Conservation (phyloP, 2,329 filamentous ascomycete genomes). For the Dactylellina cionopaga region DNA sequence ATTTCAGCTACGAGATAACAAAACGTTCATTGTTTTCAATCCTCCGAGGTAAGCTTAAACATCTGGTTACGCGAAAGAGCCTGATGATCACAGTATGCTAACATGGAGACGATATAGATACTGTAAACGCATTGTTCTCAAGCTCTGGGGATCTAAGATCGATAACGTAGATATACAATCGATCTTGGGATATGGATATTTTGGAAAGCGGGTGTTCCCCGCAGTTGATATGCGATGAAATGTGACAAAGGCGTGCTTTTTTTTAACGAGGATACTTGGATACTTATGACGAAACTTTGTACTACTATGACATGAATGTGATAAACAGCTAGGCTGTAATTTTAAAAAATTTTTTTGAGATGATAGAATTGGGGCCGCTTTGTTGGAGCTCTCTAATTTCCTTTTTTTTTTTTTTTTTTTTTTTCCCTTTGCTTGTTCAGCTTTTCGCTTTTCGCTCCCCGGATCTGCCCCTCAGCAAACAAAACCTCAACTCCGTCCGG, state of each 20-base stretch:
- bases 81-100: background rate
- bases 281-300: too few relatives aligned
- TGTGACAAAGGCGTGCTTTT: background rate
- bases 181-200: slow-evolving; percentile 43
- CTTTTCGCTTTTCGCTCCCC: slow-evolving; percentile 10
- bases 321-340: too few relatives aligned
- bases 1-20: slow-evolving; percentile 46
- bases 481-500: slow-evolving; percentile 21
- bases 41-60: slow-evolving; percentile 36
- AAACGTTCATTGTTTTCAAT: slow-evolving; percentile 41
- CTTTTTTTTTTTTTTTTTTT: background rate
- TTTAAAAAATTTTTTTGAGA: background rate
- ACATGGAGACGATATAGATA: slow-evolving; percentile 21
- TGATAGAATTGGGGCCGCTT: background rate
- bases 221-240: slow-evolving; percentile 46
- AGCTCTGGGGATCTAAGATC: slow-evolving; percentile 50
- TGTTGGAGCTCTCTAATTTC: slow-evolving; percentile 42
- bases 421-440: slow-evolving; percentile 1
- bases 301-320: too few relatives aligned
- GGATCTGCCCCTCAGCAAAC: slow-evolving; percentile 14
- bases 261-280: background rate
- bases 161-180: slow-evolving; percentile 50
- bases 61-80: background rate
- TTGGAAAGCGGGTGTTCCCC: slow-evolving; percentile 47
- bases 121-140: slow-evolving; percentile 41